Conservation (phyloP, 192 early-diverging fungal genomes). For the Diversispora eburnea region DNA sequence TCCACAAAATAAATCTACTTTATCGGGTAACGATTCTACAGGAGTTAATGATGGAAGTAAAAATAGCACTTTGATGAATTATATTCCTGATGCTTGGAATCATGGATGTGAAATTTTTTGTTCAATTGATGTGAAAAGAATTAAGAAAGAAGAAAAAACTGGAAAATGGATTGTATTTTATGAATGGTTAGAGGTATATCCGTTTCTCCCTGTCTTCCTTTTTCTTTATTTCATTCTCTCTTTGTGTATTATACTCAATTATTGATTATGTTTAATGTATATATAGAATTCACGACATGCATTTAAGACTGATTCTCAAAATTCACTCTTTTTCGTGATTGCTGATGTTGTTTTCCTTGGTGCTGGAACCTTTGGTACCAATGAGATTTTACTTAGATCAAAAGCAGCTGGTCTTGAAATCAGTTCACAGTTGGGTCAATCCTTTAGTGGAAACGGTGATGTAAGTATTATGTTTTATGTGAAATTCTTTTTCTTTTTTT, state of each 20-base stretch:
- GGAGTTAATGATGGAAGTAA: slow-evolving; percentile 49
- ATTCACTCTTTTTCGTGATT: slow-evolving; percentile 40
- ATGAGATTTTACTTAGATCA: slow-evolving; percentile 43
- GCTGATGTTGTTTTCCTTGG: slow-evolving; percentile 43
- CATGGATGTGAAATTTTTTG: slow-evolving; percentile 48
- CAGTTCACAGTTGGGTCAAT: slow-evolving; percentile 38
- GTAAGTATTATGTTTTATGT: slow-evolving; percentile 34
- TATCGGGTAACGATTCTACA: slow-evolving; percentile 44
- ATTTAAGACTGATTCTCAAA: background rate
- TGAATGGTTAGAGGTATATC: slow-evolving; percentile 43
- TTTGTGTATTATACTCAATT: background rate
- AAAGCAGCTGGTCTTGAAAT: slow-evolving; percentile 34
- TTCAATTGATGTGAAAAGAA: slow-evolving; percentile 34
- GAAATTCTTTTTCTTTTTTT: too few species aligned
- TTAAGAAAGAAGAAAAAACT: slow-evolving; percentile 32
- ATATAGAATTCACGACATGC: background rate
- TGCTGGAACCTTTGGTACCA: slow-evolving; percentile 42
- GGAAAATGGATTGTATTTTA: slow-evolving; percentile 41
- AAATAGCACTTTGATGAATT: slow-evolving; percentile 45
- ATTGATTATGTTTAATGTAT: background rate
- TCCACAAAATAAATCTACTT: slow-evolving; percentile 36
- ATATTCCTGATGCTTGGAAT: slow-evolving; percentile 50
- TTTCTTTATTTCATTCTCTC: background rate
- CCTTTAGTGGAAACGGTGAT: slow-evolving; percentile 47
- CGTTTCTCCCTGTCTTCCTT: background rate